These are phyloP conservation scores for Candida orba DNA, from an alignment of 805 yeast species.

Conservation along the genomic window DNA sequence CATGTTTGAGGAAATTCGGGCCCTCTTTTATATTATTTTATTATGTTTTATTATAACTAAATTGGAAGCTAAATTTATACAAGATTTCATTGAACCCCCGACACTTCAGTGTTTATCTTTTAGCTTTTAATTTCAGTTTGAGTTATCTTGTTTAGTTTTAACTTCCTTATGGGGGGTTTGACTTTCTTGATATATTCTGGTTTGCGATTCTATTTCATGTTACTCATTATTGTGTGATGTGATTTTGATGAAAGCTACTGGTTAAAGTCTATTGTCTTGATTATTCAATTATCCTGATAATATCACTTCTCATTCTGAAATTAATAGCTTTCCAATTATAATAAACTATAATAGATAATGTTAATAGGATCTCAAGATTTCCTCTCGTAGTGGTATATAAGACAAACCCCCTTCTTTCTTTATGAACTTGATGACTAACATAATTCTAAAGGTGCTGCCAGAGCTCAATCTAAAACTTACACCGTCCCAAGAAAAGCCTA, in stretches of 20 bases:
- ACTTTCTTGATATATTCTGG: neutral
- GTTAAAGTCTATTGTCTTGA: neutral
- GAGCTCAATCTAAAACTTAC: conserved; percentile 99
- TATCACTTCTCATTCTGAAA: neutral
- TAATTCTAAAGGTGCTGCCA: conserved; percentile 76
- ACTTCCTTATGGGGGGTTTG: neutral
- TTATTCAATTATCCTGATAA: neutral
- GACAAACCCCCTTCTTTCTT: too few relatives aligned
- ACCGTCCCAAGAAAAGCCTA: conserved; percentile 99
- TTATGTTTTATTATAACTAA: conserved; percentile 3
- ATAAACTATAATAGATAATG: too few relatives aligned
- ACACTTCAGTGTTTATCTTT: conserved; percentile 56
- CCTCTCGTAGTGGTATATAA: neutral
- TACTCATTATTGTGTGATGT: neutral
- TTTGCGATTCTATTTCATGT: neutral
- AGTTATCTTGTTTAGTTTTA: conserved; percentile 7
- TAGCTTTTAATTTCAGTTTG: conserved; percentile 25
- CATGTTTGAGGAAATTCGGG: conserved; percentile 57
- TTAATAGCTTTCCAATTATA: neutral
- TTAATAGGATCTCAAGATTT: neutral
- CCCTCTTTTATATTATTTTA: conserved; percentile 37
- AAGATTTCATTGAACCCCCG: conserved; percentile 69
- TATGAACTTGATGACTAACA: conserved; percentile 13
- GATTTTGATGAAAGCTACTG: neutral
- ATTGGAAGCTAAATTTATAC: conserved; percentile 3